These are phyloP conservation scores for Neospermospora avenae DNA, from an alignment of 2,329 filamentous ascomycete genomes.

Conservation along the genomic window DNA sequence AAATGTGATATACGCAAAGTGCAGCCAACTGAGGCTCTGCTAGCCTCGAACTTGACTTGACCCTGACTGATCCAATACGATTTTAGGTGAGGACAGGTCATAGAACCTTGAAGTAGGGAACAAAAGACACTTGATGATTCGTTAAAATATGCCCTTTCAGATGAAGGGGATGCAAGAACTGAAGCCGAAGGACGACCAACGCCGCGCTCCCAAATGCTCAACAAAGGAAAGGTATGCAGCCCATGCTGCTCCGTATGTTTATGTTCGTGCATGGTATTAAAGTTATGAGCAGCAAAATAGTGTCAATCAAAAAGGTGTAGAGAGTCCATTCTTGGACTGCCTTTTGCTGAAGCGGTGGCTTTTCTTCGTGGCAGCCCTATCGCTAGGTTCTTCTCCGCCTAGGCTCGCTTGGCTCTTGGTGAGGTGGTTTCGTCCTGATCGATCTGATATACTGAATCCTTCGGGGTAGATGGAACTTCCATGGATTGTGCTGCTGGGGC, in stretches of 20 bases:
- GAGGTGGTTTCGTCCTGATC: constrained; percentile 53
- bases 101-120: constrained; percentile 5
- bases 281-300: neutral
- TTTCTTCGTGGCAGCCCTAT: constrained; percentile 43
- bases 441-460: constrained; percentile 49
- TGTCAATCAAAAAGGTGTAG: constrained; percentile 68
- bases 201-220: constrained; percentile 38
- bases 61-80: neutral
- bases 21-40: neutral
- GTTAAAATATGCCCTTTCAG: constrained; percentile 14
- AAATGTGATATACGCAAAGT: constrained; percentile 16
- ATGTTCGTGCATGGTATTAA: constrained; percentile 5
- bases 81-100: neutral
- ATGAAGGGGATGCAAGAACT: constrained; percentile 29
- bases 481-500: constrained; percentile 68
- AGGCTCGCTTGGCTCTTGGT: constrained; percentile 56
- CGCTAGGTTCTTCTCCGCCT: constrained; percentile 40
- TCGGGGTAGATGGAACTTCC: constrained; percentile 53
- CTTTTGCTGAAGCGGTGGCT: constrained; percentile 80
- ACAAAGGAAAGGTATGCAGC: constrained; percentile 26
- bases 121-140: constrained; percentile 22
- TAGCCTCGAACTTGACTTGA: neutral
- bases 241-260: neutral
- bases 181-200: constrained; percentile 26
- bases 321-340: constrained; percentile 91